Conservation (phyloP, 2,329 filamentous ascomycete genomes). For the Fulvia fulva region DNA sequence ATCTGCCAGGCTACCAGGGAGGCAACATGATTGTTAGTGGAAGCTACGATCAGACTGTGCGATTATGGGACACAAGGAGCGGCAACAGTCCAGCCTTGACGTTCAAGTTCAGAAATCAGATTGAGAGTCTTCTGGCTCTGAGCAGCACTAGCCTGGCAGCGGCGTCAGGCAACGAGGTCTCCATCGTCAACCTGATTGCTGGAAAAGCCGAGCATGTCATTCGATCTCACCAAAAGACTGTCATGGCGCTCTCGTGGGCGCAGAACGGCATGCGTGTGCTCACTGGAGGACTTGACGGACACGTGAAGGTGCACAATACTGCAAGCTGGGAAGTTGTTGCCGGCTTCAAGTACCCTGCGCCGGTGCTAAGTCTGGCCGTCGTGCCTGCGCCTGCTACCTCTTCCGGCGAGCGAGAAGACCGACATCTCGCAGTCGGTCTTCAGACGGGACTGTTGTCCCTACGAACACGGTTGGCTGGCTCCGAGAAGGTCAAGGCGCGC, state of each 20-base stretch:
- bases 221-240: constrained; percentile 95
- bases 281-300: constrained; percentile 85
- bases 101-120: constrained; percentile 86
- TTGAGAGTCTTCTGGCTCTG: constrained; percentile 83
- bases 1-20: constrained; percentile 67
- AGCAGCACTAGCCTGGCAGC: constrained; percentile 83
- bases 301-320: constrained; percentile 96
- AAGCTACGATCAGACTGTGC: constrained; percentile 90
- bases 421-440: constrained; percentile 92
- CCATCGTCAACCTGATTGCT: constrained; percentile 86
- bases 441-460: constrained; percentile 88
- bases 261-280: constrained; percentile 77
- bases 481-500: constrained; percentile 70
- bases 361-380: constrained; percentile 78
- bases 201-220: constrained; percentile 83
- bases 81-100: constrained; percentile 71
- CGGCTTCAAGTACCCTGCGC: constrained; percentile 86
- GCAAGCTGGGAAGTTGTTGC: constrained; percentile 94
- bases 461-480: constrained; percentile 79
- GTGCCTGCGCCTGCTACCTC: constrained; percentile 56
- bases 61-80: constrained; percentile 85
- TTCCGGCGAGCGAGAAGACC: constrained; percentile 65
- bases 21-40: constrained; percentile 75
- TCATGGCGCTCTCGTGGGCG: constrained; percentile 79
- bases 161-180: constrained; percentile 79